These are phyloP conservation scores for Vitis rupestris DNA, from an alignment of 164 flowering plant genomes.

Conservation along the genomic window DNA sequence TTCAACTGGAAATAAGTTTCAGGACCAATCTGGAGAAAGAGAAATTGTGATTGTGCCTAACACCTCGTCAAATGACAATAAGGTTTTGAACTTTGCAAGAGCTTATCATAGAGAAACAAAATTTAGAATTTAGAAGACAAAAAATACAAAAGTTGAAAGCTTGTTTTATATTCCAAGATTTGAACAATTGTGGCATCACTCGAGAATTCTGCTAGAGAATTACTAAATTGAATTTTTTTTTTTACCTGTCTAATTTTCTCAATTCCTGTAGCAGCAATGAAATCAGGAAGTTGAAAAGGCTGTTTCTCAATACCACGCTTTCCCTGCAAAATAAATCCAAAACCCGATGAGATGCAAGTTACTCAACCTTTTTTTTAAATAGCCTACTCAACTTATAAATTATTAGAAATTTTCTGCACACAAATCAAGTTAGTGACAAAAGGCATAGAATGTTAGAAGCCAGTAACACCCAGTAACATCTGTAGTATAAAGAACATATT, in stretches of 20 bases:
- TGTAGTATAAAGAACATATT: constrained; percentile 25
- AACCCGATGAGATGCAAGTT: constrained; percentile 34
- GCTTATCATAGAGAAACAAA: too few relatives aligned
- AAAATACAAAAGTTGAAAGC: too few relatives aligned
- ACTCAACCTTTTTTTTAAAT: not conserved
- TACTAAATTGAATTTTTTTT: not conserved
- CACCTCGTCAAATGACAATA: too few relatives aligned
- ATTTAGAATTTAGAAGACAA: too few relatives aligned
- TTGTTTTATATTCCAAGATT: too few relatives aligned
- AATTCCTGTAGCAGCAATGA: constrained; percentile 98
- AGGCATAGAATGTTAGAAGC: constrained; percentile 10
- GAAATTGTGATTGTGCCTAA: too few relatives aligned
- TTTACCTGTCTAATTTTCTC: constrained; percentile 96
- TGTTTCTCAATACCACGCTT: constrained; percentile 99
- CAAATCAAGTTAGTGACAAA: constrained; percentile 11
- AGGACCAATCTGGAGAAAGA: too few relatives aligned
- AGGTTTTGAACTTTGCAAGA: too few relatives aligned
- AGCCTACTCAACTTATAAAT: not conserved
- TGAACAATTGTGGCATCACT: too few relatives aligned
- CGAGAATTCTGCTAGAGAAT: not conserved
- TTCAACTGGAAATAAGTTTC: too few relatives aligned
- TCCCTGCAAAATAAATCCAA: constrained; percentile 64
- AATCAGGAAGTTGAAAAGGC: constrained; percentile 98
- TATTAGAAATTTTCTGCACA: not conserved
- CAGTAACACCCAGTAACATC: constrained; percentile 21